phyloP scores from a whole-genome alignment of 495 filamentous ascomycete genomes.

The Hypomontagnella monticulosa region DNA sequence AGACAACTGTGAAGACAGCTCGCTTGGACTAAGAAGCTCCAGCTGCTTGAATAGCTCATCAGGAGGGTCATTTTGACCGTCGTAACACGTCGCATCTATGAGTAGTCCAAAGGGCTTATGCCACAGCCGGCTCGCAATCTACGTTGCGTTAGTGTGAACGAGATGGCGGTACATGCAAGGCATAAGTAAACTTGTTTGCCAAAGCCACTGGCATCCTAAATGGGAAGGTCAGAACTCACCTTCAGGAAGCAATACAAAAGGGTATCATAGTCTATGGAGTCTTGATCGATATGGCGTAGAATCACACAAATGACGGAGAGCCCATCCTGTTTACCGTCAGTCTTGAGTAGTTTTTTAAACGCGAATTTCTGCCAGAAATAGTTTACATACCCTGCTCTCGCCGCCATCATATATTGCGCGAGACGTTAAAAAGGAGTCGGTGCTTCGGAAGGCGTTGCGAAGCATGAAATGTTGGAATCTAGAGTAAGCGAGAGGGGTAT shows the following conservation, averaged over 20 bases:
- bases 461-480: slow-evolving; percentile 77
- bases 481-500: slow-evolving; percentile 67
- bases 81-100: slow-evolving; percentile 73
- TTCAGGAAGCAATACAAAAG: slow-evolving; percentile 72
- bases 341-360: background rate
- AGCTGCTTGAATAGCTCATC: slow-evolving; percentile 67
- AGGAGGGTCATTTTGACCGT: slow-evolving; percentile 66
- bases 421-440: slow-evolving; percentile 66
- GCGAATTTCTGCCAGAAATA: background rate
- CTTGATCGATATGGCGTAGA: slow-evolving; percentile 68
- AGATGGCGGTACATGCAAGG: background rate
- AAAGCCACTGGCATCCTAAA: background rate
- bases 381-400: slow-evolving; percentile 62
- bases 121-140: slow-evolving; percentile 74
- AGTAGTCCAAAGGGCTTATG: slow-evolving; percentile 71
- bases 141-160: slow-evolving; percentile 2
- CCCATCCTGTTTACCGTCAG: slow-evolving; percentile 57
- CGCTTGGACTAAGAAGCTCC: slow-evolving; percentile 66
- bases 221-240: slow-evolving; percentile 42
- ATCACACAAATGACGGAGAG: slow-evolving; percentile 73
- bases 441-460: slow-evolving; percentile 68
- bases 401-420: slow-evolving; percentile 74
- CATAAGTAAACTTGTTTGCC: background rate
- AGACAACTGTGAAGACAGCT: slow-evolving; percentile 63
- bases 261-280: slow-evolving; percentile 67